Evolutionary conservation across 2,329 filamentous ascomycete genomes (phyloP), one percentile per base, ranked within the genome.

Genomic region (Hypomyces rosellus): DNA sequence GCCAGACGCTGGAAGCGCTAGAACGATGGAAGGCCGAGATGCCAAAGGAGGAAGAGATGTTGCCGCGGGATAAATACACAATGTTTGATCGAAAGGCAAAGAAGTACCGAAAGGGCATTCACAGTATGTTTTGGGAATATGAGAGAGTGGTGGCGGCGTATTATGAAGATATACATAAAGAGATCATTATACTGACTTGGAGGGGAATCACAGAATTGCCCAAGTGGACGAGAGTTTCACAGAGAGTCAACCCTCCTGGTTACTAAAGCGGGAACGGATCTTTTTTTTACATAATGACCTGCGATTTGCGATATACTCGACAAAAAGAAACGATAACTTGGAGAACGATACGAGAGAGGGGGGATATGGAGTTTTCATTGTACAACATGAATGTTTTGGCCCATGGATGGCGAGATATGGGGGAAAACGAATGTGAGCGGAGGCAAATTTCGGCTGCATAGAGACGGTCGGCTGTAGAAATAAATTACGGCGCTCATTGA

Each of bases 61-160:
- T 95, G 68, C 86, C 93, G 43, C 86, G 82, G 71, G 93, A 99
- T 74, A 99, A 99, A 74, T 99, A 99, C 74, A 96, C 89, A 25
- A 86, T 99, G 63, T 99, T 97, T 71, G 92, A 96, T 71, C 85
- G 91, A 61, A 96, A 97, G 72, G 90, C 88, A 68, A 95, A 91
- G 82, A 85, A 82, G 62, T 99, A 97, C 70, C 80, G 93, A 67
- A 99, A 99, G 82, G 89, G 90, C 50, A 91, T 99, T 69, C 92
- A 97, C 73, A 97, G 91, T 96, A 79, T 62, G 89, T 82, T 34
- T 8, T 15, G 15, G 15, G n/a, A n/a, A 5, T 14, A 7, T 18
- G 38, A 30, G 34, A 34, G 15, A n/a, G 13, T 30, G 9, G 6
- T 20, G 20, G 20, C 20, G 20, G 20, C 20, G 20, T 20, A 5